Base-by-base conservation (phyloP, 2,329 filamentous ascomycete genomes). In the Chalaropsis ovoidea region DNA sequence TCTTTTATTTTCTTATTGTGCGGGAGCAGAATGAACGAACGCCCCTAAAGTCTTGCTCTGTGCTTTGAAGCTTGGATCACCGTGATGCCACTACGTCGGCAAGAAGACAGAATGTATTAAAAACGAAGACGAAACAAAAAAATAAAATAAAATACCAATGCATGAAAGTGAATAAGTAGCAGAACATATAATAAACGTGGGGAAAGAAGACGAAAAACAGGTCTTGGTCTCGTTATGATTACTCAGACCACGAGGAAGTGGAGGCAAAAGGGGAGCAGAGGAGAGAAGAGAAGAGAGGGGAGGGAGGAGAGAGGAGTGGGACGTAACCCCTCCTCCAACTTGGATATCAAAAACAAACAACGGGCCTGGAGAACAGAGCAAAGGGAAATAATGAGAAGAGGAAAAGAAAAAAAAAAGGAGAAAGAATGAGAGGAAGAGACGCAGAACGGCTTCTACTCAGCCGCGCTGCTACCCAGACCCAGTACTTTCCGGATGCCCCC, bases 401-500 rank as follows among this genome's bases (percentile, higher is more conserved):
- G 2, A 42, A 49, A n/a, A 31, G 15, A 27, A 39, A 13, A 39
- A 5, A 63, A 22, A 63, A 35, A 13, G 5, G 1, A 47, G 42
- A 42, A 2, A 61, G 39, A 35, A 43, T 3, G 15, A n/a, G n/a
- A 27, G 22, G 27, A 39, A 31, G 1, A 64, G 22, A 31, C 10
- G 19, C 17, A 22, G 15, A 8, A 10, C 17, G 3, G 24, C 41
- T 62, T 45, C 61, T 62, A 47, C 41, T 62, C 61, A 27, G 42
- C 61, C 24, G 61, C 22, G 35, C 61, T n/a, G 61, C 61, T 19
- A 31, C 61, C 61, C n/a, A 67, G 61, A 42, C 65, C 68, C 13
- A 69, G 63, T 31, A 67, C 79, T 69, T 74, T 75, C 67, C 80
- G 78, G 67, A 81, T 68, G 69, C 79, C 80, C 67, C 75, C 74